Evolutionary conservation across 441 rosid species (phyloP).

Genomic region (Populus hybrid): DNA sequence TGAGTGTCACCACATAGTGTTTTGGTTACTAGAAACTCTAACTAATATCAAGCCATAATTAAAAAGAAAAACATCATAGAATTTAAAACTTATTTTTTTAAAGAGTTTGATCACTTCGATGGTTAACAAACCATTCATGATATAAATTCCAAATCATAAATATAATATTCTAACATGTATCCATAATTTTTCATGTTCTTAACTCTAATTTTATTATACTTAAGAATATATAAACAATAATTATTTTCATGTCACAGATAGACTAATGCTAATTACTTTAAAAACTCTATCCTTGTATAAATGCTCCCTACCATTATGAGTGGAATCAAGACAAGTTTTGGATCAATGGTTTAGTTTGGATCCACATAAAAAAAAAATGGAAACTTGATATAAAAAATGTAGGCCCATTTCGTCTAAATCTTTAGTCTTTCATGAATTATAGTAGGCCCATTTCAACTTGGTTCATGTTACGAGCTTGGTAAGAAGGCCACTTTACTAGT

Average conservation of each 20-base stretch:
- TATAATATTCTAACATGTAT: background rate
- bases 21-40: too few relatives aligned
- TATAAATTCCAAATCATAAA: background rate
- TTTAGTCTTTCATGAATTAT: background rate
- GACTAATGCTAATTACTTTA: background rate
- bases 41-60: too few relatives aligned
- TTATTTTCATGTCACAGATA: background rate
- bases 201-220: background rate
- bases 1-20: fast-evolving
- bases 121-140: background rate
- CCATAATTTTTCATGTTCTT: background rate
- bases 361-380: too few relatives aligned
- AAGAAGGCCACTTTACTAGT: background rate
- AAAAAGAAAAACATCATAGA: too few relatives aligned
- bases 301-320: background rate
- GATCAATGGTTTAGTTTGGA: background rate
- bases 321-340: background rate
- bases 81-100: too few relatives aligned
- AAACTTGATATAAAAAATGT: too few relatives aligned
- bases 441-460: background rate
- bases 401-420: background rate
- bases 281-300: too few relatives aligned
- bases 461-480: background rate
- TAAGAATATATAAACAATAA: background rate
- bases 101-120: background rate